Evolutionary conservation across 306 rosid species (phyloP), one percentile per base, ranked within the genome.

Genomic region (Acacia confusa): DNA sequence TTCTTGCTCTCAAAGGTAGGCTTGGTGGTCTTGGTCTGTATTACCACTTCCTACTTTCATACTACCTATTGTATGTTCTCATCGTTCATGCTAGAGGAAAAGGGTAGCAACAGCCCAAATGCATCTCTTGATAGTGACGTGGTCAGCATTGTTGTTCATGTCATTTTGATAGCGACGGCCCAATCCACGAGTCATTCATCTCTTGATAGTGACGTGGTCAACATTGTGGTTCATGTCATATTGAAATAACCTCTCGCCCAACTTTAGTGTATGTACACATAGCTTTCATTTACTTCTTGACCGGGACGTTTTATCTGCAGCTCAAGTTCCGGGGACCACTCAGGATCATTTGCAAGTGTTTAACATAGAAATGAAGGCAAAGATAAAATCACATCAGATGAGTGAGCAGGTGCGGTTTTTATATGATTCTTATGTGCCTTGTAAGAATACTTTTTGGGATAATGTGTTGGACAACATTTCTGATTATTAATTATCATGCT

Each of bases 311-410:
- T 40, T 34, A 15, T 77, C 6, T 89, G 81, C 78, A 92, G 97
- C 97, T 85, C 95, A 86, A 89, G 90, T 89, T 83, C 92, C 89
- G 7, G 97, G 97, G 14, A 84, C 91, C 60, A 88, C 90, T 69
- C 95, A 92, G 91, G 97, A 92, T 84, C 97, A 92, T 85, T 88
- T 92, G 75, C 97, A 92, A 83, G 89, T 92, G 50, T 91, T 92
- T 61, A 92, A 92, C 61, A 91, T 92, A 79, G 97, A 92, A 73
- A 30, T 86, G 66, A 92, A 92, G 82, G 76, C 87, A 2, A 92
- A 91, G 91, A 87, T 91, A 47, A 89, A 92, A 84, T 88, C 97
- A 15, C 78, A 92, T 91, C 97, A 92, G 83, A 92, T 92, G 97
- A 88, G 84, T 19, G 92, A 90, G 78, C 97, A 92, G 95, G 97